Conservation (phyloP, 345 rosid species). For the Pelargonium nanum region DNA sequence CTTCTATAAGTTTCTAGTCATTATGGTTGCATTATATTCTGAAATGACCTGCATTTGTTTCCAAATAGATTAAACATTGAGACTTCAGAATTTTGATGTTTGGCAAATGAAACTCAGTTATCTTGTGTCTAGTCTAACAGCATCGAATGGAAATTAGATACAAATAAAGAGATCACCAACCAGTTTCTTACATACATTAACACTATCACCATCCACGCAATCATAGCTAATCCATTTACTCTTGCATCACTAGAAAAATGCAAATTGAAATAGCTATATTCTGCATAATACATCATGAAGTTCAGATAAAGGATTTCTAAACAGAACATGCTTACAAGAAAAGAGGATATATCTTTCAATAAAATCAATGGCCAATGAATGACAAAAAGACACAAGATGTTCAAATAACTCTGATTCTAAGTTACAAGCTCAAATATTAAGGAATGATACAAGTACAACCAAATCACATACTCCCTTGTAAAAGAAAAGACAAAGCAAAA, state of each 20-base stretch:
- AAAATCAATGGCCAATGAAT: slow-evolving; percentile 6
- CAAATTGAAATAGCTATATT: background rate
- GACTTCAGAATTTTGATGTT: background rate
- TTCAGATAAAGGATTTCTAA: background rate
- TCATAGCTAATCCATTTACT: too few relatives aligned
- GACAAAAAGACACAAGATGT: slow-evolving; percentile 8
- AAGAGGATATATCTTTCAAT: slow-evolving; percentile 1
- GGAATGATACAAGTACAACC: slow-evolving; percentile 20
- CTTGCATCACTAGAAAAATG: background rate
- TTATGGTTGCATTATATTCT: too few relatives aligned
- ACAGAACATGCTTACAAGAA: background rate
- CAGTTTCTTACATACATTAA: too few relatives aligned
- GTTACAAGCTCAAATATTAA: slow-evolving; percentile 17
- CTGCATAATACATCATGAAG: background rate
- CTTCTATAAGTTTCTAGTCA: too few relatives aligned
- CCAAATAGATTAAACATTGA: too few relatives aligned
- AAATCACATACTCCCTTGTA: slow-evolving; percentile 4
- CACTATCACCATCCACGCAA: background rate
- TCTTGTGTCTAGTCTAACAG: background rate
- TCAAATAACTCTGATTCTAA: slow-evolving; percentile 12
- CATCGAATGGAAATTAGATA: background rate
- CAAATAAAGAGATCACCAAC: background rate
- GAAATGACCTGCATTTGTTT: too few relatives aligned
- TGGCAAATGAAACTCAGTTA: background rate
- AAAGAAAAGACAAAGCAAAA: slow-evolving; percentile 4